phyloP scores from a whole-genome alignment of 805 yeast species.

The Lachancea sp. region DNA sequence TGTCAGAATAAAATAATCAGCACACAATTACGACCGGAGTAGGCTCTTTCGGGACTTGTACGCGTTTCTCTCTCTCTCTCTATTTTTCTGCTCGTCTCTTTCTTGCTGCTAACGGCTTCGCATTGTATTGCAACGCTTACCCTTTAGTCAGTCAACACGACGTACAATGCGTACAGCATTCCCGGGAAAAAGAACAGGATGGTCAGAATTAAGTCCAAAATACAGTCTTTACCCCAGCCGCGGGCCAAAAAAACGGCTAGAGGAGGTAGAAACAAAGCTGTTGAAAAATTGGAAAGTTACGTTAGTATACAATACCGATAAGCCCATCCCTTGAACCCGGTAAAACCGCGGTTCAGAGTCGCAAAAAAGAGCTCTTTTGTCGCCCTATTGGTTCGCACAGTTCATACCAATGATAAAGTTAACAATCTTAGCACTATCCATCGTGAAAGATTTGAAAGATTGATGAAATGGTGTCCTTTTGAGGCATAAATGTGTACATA shows the following conservation, averaged over 20 bases:
- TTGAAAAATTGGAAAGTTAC: conserved; percentile 11
- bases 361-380: too few species aligned
- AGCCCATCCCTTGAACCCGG: neutral
- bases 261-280: conserved; percentile 65
- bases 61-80: too few species aligned
- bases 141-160: conserved; percentile 36
- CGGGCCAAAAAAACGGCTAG: conserved; percentile 65
- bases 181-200: conserved; percentile 59
- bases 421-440: conserved; percentile 34
- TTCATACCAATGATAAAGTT: conserved; percentile 34
- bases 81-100: too few species aligned
- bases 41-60: too few species aligned
- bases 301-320: neutral
- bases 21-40: too few species aligned
- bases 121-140: too few species aligned
- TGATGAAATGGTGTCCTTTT: neutral
- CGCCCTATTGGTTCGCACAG: neutral
- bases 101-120: too few species aligned
- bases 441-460: neutral
- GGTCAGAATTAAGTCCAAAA: conserved; percentile 54
- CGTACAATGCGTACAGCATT: conserved; percentile 67
- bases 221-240: conserved; percentile 59
- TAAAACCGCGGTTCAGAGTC: neutral
- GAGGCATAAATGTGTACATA: neutral
- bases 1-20: too few species aligned